These are phyloP conservation scores for Citrus mangshanensis DNA, from an alignment of 345 rosid species.

Conservation along the genomic window DNA sequence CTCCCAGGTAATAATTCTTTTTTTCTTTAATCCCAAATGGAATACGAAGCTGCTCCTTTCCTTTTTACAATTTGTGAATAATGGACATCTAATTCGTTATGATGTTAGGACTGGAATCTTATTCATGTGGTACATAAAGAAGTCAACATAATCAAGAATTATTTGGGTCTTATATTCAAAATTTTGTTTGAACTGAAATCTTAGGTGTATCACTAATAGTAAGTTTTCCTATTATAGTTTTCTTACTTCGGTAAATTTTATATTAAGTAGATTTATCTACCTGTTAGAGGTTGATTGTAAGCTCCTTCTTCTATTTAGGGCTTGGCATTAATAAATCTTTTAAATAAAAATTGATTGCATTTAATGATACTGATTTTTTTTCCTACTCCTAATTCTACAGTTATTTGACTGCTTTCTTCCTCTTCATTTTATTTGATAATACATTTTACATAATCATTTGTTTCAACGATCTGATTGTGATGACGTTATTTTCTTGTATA, in stretches of 20 bases:
- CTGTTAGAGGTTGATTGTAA: no score
- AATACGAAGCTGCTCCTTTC: background rate
- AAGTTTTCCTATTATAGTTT: no score
- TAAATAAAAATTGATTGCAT: no score
- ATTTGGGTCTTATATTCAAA: no score
- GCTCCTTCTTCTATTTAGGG: no score
- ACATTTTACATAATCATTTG: background rate
- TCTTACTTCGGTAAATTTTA: no score
- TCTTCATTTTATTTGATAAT: no score
- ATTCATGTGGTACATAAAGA: background rate
- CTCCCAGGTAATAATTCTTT: slow-evolving; percentile 67
- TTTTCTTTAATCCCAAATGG: background rate
- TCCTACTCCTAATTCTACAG: background rate
- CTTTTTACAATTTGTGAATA: background rate
- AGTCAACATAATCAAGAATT: background rate
- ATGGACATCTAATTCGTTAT: background rate
- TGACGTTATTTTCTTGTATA: background rate
- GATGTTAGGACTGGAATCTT: background rate
- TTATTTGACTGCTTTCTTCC: background rate
- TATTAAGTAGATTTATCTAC: no score
- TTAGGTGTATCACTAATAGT: no score
- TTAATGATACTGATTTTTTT: no score
- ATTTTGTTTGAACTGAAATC: no score
- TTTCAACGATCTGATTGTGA: background rate
- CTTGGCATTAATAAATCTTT: no score